Evolutionary conservation across 2,329 filamentous ascomycete species (phyloP).

Genomic region (Zymoseptoria passerinii): DNA sequence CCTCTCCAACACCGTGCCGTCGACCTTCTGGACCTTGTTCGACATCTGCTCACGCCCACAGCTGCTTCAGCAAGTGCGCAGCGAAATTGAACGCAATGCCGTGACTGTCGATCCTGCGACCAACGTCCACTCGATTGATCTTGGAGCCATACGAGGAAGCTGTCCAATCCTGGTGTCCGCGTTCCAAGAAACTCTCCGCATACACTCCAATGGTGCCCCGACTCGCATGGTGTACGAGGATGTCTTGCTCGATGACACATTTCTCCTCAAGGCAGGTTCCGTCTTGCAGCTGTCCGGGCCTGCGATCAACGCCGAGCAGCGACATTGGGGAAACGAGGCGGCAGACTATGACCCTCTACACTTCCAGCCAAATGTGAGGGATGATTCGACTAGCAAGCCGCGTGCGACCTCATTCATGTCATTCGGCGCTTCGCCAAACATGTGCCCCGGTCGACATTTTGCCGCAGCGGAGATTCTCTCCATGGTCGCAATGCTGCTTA

Average conservation of each 20-base stretch:
- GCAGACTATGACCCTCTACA: too few relatives aligned
- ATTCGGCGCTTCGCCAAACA: neutral
- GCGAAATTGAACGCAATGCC: conserved; percentile 29
- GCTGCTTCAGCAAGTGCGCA: conserved; percentile 33
- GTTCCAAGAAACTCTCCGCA: conserved; percentile 40
- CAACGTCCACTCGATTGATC: conserved; percentile 33
- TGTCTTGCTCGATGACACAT: conserved; percentile 23
- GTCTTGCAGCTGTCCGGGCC: conserved; percentile 40
- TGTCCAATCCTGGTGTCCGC: conserved; percentile 40
- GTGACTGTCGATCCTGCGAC: conserved; percentile 22
- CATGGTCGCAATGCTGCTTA: neutral
- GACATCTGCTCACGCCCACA: conserved; percentile 36
- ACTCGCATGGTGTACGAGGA: too few relatives aligned
- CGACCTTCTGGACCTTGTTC: conserved; percentile 40
- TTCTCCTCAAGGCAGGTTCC: conserved; percentile 37
- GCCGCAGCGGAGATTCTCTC: neutral
- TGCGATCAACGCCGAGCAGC: conserved; percentile 34
- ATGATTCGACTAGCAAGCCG: neutral
- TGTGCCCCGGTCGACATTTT: neutral
- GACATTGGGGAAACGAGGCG: too few relatives aligned
- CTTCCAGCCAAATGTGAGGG: too few relatives aligned
- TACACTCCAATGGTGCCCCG: conserved; percentile 14
- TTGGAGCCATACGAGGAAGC: conserved; percentile 7
- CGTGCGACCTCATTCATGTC: neutral
- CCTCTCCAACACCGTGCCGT: conserved; percentile 37